Evolutionary conservation across 2,329 filamentous ascomycete species (phyloP), one percentile per base, ranked within the genome.

Genomic region (Aspergillus pseudonomiae): DNA sequence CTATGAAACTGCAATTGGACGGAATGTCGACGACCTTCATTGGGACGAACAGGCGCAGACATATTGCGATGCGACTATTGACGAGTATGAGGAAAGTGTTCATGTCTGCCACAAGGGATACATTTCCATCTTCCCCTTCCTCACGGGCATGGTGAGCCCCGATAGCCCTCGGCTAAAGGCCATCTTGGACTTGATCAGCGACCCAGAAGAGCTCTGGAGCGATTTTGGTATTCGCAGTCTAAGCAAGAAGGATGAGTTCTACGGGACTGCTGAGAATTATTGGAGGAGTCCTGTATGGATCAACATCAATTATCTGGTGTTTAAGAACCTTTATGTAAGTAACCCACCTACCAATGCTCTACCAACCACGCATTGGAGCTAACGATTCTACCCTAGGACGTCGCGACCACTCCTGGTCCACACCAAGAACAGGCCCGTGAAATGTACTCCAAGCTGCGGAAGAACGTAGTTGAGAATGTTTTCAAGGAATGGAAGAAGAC

Each of bases 31-130:
- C 70, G 93, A 97, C 74, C 85, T 99, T 45, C 95, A 99, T 80
- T 99, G 95, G 95, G 91, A 90, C 21, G 86, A 92, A 61, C 85
- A 89, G 70, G 86, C 89, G 4, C 88, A 92, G 62, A 91, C 91
- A 66, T 99, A 93, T 82, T 99, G 95, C 76, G 95, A 99, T 76
- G 93, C 93, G 1, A 97, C 93, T 0, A 91, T 99, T 64, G 94
- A 99, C 72, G 93, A 93, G 65, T 99, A 92, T 74, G 95, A 99
- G 78, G 95, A 99, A 80, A 89, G 92, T 73, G 79, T 85, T 41
- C 89, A 95, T 24, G 92, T 97, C 48, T 99, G 95, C 81, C 95
- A 98, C 82, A 97, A 96, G 79, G 95, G 95, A 24, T 99, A 99
- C 74, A 88, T 98, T 69, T 95, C 92, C 26, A 84, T 99, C 32